Evolutionary conservation across 202 grass and related monocot genomes (phyloP), one percentile per base, ranked within the genome.

Genomic region (Digitaria exilis): DNA sequence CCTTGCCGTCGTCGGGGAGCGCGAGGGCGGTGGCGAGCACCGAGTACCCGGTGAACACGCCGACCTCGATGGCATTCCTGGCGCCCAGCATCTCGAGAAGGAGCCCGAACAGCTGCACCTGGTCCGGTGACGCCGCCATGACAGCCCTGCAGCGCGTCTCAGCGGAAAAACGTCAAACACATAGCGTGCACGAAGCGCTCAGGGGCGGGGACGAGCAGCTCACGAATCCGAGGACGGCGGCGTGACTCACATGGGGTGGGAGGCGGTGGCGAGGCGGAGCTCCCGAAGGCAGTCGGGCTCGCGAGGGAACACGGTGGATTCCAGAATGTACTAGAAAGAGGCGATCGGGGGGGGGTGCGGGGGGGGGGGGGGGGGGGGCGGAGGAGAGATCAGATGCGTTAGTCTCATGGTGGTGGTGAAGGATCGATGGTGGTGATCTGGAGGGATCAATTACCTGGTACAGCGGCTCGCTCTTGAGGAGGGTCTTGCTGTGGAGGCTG

Each of bases 41-140:
- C 45, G 90, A 95, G 80, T 95, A 95, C 1, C 90, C 92, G 32
- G 92, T 95, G 87, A 92, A 92, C 29, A 95, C 90, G 28, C 93
- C 93, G 56, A 95, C 74, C 85, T 95, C 87, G 24, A 95, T 42
- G 29, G 87, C 54, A 29, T 84, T 92, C 84, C 44, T 92, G 68
- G 93, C 90, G 43, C 81, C 86, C 69, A 95, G 57, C 62, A 95
- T 82, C 69, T 88, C 86, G 31, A 95, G 35, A 58, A 95, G 85
- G 4, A 92, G 80, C 29, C 83, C 73, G 12, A 95, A 84, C 67
- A 95, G 71, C 78, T 95, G 90, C 21, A 92, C 73, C 82, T 95
- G 69, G 61, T 95, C 90, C 49, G 93, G 90, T 49, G 84, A 77
- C 29, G 84, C 84, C 46, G 85, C 84, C 90, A 95, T 95, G 58